These are phyloP conservation scores for Erucastrum elatum DNA, from an alignment of 345 rosid genomes.

Conservation along the genomic window DNA sequence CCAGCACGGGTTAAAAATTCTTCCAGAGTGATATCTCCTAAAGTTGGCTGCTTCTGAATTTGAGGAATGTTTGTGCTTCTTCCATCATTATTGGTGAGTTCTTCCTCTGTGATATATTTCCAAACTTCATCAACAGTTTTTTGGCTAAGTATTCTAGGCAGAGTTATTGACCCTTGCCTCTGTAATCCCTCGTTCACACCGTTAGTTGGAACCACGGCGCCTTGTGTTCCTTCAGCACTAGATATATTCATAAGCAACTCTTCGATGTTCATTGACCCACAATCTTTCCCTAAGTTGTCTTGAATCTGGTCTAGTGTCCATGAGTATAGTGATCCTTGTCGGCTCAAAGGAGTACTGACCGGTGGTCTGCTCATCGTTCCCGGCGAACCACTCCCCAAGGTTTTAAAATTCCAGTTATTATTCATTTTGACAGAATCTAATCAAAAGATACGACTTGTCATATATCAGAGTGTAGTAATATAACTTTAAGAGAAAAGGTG, in stretches of 20 bases:
- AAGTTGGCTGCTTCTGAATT: slow-evolving; percentile 66
- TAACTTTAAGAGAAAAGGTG: neutral
- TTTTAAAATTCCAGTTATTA: slow-evolving; percentile 55
- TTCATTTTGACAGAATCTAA: slow-evolving; percentile 45
- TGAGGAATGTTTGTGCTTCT: slow-evolving; percentile 39
- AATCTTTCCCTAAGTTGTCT: slow-evolving; percentile 63
- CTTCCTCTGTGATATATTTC: slow-evolving; percentile 60
- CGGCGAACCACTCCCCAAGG: slow-evolving; percentile 41
- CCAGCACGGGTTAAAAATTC: slow-evolving; percentile 77
- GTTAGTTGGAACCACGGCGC: slow-evolving; percentile 17
- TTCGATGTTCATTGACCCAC: slow-evolving; percentile 88
- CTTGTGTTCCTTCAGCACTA: slow-evolving; percentile 66
- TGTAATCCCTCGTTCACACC: slow-evolving; percentile 39
- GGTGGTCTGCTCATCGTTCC: neutral
- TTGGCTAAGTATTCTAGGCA: slow-evolving; percentile 72
- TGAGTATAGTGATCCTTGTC: slow-evolving; percentile 64
- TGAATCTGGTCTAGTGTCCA: slow-evolving; percentile 74
- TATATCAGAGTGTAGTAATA: neutral
- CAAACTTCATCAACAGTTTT: slow-evolving; percentile 83
- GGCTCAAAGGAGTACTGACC: slow-evolving; percentile 37
- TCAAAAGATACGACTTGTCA: neutral
- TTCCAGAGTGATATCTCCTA: slow-evolving; percentile 81
- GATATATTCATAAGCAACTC: slow-evolving; percentile 59
- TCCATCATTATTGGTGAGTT: slow-evolving; percentile 28
- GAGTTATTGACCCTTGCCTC: slow-evolving; percentile 67